Evolutionary conservation across 495 filamentous ascomycete genomes (phyloP), one percentile per base, ranked within the genome.

Genomic region (Xylaria sp.): DNA sequence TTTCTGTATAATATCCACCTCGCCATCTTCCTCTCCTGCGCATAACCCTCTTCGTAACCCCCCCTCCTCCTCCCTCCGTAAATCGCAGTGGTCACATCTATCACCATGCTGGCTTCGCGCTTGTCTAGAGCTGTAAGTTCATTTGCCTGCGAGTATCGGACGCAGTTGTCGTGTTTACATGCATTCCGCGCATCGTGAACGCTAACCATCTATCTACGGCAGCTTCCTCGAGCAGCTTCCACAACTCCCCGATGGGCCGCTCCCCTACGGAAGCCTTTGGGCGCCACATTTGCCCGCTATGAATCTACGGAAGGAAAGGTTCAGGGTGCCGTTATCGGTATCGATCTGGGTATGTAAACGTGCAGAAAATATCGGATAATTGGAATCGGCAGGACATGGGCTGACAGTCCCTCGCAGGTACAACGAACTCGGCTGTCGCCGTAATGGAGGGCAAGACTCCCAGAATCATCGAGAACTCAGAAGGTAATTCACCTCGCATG

Each of bases 371-470:
- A 1, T 6, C 50, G 12, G 5, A 29, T 55, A 5, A 21, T 5
- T 5, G 11, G 24, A 31, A 24, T 17, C 14, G 12, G 14, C 14
- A 17, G 52, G 52, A 7, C 7, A 21, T 8, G 5, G 50, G 29
- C 53, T 81, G 78, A 76, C 71, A 62, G 2, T 33, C 15, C 14
- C 24, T 57, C 29, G 37, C 69, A 96, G 93, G 93, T 77, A 99
- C 96, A 80, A 99, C 96, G 74, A 99, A 99, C 89, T 98, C 96
- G 43, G 96, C 96, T 59, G 96, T 99, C 67, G 95, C 94, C 76
- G 85, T 98, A 64, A 97, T 98, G 93, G 96, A 99, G 88, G 96
- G 96, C 80, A 97, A 96, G 87, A 82, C 87, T 29, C 93, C 96
- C 68, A 93, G 91, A 82, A 98, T 99, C 78, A 98, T 99, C 82